Percentiles rank a stretch among this genome's conserved stretches.
Evolutionary conservation across 2,329 filamentous ascomycete genomes (phyloP).

Genomic region (Scopulariopsis brevicaulis): DNA sequence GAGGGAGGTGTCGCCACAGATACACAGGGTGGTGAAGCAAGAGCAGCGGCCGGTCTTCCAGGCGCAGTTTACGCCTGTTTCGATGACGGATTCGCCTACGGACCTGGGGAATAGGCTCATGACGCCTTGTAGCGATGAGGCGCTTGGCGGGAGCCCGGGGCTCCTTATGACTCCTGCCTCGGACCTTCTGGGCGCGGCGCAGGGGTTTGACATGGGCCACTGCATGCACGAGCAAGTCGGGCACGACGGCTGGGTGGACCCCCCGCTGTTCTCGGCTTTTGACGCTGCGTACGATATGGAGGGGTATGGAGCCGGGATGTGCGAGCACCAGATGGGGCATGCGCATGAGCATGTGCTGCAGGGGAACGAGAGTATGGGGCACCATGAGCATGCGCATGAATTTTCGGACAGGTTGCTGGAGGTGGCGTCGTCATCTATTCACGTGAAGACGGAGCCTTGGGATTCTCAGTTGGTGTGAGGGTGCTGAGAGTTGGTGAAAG

Average conservation of each 20-base stretch:
- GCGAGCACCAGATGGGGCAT: slow-evolving; percentile 11
- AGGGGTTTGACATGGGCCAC: slow-evolving; percentile 16
- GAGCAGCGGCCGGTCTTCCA: slow-evolving; percentile 16
- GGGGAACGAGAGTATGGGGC: background rate
- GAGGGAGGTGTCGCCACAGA: background rate
- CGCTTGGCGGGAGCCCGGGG: slow-evolving; percentile 2
- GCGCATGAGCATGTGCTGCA: slow-evolving; percentile 11
- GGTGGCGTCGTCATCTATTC: background rate
- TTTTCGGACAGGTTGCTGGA: background rate
- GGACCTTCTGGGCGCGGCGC: slow-evolving; percentile 18
- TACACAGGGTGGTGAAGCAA: slow-evolving; percentile 22
- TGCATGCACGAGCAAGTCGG: slow-evolving; percentile 1
- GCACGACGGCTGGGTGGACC: slow-evolving; percentile 16
- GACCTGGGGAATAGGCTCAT: slow-evolving; percentile 24
- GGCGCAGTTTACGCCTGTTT: slow-evolving; percentile 23
- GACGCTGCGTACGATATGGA: slow-evolving; percentile 27
- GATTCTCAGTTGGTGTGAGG: background rate
- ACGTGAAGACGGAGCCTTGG: slow-evolving; percentile 1
- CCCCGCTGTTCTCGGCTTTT: slow-evolving; percentile 26
- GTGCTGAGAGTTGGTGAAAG: background rate
- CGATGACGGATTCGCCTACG: slow-evolving; percentile 17
- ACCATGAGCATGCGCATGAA: background rate
- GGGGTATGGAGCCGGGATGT: slow-evolving; percentile 18
- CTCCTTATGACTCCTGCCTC: slow-evolving; percentile 18
- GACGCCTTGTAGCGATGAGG: slow-evolving; percentile 43